Base-by-base conservation (phyloP, 495 filamentous ascomycete genomes). In the Hyphodiscus hymeniophilus region DNA sequence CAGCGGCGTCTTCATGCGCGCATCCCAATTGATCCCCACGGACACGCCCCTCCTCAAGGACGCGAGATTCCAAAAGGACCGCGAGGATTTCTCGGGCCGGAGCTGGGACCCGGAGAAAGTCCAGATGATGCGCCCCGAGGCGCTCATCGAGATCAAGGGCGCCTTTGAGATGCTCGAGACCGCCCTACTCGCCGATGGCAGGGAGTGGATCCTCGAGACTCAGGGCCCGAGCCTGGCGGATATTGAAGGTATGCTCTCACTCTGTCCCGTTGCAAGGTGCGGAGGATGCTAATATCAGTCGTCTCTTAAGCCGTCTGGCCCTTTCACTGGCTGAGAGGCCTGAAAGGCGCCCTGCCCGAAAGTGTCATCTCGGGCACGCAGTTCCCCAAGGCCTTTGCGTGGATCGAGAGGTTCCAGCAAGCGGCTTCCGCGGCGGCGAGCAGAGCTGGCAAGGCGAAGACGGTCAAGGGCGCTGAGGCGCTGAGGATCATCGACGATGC, bases 261-360 rank as follows among this genome's bases (percentile, higher is more conserved):
- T 11, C 26, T 30, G 3, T 26, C 34, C 17, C 11, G 22, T 24
- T 30, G 35, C 12, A 10, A 21, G 1, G 44, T 16, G 16, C 2
- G 15, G 38, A 41, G 12, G 47, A 24, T 56, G 66, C 20, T 51
- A 6, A 26, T 28, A 31, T 16, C 3, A 7, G 10, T 33, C 38
- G n/a, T n/a, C n/a, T n/a, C n/a, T n/a, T n/a, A 34, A 56, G 54
- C 70, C 15, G 64, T 79, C 11, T 85, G 79, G 80, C 57, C 66
- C 0, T 66, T 82, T 42, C 69, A 77, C 53, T 85, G 83, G 81
- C 48, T 82, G 1, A 55, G 61, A 6, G 63, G 47, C 2, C 46
- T 77, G 3, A 65, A 68, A 0, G 74, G 69, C 2, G 71, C 75
- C 10, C 53, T 81, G 22, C 65, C 68, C 33, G 1, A 26, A 13